A percentile compares a stretch with the other conserved stretches of the same genome.
These are phyloP conservation scores for Candida peoriensis DNA, from an alignment of 805 yeast species.

Conservation along the genomic window DNA sequence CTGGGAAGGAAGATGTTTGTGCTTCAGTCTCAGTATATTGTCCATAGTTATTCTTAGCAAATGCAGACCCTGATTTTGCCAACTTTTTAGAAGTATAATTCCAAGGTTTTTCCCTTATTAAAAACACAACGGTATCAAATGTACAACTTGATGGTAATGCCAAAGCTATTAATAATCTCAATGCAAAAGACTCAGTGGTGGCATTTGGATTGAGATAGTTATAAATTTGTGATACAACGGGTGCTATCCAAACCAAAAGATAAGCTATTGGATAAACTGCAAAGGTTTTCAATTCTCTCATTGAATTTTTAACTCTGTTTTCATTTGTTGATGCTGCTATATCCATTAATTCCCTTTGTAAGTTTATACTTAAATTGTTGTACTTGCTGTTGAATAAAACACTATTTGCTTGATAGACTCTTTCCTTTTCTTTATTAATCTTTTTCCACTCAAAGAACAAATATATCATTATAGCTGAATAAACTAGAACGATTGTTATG, in stretches of 20 bases:
- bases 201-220: conserved; percentile 1
- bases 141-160: conserved; percentile 77
- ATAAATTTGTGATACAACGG: conserved; percentile 14
- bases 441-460: conserved; percentile 7
- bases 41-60: too few relatives aligned
- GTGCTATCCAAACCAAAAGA: conserved; percentile 16
- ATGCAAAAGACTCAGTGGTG: conserved; percentile 4
- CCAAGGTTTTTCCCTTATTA: conserved; percentile 80
- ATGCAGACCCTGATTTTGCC: not conserved
- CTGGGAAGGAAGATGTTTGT: too few relatives aligned
- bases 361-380: conserved; percentile 1
- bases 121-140: conserved; percentile 69
- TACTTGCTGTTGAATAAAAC: not conserved
- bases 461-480: conserved; percentile 15
- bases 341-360: conserved; percentile 19
- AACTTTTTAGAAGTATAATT: conserved; percentile 5
- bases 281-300: conserved; percentile 18
- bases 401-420: conserved; percentile 5
- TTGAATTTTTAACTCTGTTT: conserved; percentile 8
- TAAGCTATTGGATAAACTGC: conserved; percentile 21
- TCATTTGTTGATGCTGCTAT: conserved; percentile 8
- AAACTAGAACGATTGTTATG: conserved; percentile 11
- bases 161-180: conserved; percentile 43
- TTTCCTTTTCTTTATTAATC: conserved; percentile 11
- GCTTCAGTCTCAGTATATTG: too few relatives aligned